phyloP scores from a whole-genome alignment of 164 flowering plant species.

The Amborella trichopoda region DNA sequence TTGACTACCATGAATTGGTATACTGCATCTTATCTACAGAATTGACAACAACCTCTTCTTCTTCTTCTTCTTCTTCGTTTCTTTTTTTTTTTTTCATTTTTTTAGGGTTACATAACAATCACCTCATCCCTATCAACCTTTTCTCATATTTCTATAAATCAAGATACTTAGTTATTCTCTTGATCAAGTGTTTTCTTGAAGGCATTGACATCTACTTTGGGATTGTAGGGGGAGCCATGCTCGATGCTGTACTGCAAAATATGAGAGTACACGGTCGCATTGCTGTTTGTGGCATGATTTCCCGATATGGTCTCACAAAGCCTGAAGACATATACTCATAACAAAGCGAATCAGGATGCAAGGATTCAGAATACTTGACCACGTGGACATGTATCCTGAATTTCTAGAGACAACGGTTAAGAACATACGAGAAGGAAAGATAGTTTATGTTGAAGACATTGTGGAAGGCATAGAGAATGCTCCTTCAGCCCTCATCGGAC shows the following conservation, averaged over 20 bases:
- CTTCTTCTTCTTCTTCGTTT: too few relatives aligned
- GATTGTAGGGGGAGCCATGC: constrained; percentile 23
- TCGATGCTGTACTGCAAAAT: constrained; percentile 23
- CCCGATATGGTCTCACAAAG: constrained; percentile 15
- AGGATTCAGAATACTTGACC: constrained; percentile 9
- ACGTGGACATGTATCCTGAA: constrained; percentile 15
- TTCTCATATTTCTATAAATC: too few relatives aligned
- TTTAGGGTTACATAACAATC: too few relatives aligned
- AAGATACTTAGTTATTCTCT: too few relatives aligned
- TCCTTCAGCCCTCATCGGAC: constrained; percentile 50
- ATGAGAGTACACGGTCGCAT: constrained; percentile 22
- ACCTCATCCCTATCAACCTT: too few relatives aligned
- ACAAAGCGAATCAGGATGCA: constrained; percentile 12
- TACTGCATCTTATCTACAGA: too few relatives aligned
- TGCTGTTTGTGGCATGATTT: constrained; percentile 23
- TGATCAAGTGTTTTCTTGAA: constrained; percentile 19
- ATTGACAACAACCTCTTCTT: too few relatives aligned
- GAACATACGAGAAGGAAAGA: constrained; percentile 14
- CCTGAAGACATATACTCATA: constrained; percentile 13
- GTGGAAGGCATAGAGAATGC: constrained; percentile 44
- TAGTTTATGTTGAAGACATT: constrained; percentile 36
- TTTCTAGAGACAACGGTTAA: constrained; percentile 9
- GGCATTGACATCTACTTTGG: constrained; percentile 27
- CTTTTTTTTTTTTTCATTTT: too few relatives aligned
- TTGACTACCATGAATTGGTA: too few relatives aligned